Percentiles rank a stretch among this genome's conserved stretches.
Evolutionary conservation across 2,329 filamentous ascomycete genomes (phyloP).

Genomic region (Stagonosporopsis chrysanthemi): DNA sequence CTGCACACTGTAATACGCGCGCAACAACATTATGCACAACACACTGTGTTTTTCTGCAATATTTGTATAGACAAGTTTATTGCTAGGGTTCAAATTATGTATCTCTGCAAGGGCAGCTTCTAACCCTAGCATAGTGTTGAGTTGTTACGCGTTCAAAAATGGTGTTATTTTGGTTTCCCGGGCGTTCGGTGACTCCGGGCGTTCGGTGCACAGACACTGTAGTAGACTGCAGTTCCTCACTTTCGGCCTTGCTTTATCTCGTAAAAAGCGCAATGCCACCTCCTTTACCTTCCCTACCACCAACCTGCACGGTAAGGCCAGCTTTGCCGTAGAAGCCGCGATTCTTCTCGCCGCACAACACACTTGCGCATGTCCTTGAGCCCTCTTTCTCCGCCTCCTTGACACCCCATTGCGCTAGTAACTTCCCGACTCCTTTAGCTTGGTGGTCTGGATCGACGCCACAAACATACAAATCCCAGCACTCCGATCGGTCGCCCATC

Average conservation of each 20-base stretch:
- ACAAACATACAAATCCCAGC: conserved; percentile 41
- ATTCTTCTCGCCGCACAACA: conserved; percentile 42
- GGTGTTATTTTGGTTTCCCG: no score
- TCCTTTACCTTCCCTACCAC: conserved; percentile 4
- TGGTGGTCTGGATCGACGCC: conserved; percentile 47
- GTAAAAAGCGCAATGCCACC: conserved; percentile 34
- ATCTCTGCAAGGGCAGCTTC: no score
- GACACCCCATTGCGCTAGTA: conserved; percentile 51
- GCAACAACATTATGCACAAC: no score
- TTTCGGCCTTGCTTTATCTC: conserved; percentile 1
- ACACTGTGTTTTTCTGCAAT: no score
- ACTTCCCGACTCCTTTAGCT: conserved; percentile 46
- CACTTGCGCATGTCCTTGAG: conserved; percentile 32
- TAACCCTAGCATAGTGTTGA: no score
- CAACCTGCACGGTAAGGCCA: conserved; percentile 27
- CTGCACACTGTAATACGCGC: no score
- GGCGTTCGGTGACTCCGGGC: no score
- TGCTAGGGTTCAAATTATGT: no score
- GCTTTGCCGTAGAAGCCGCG: conserved; percentile 37
- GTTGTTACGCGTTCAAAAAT: no score
- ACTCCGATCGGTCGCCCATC: conserved; percentile 36
- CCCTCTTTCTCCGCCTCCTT: conserved; percentile 42
- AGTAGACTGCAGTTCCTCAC: no score
- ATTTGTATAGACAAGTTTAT: no score
- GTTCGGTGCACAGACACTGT: no score